Evolutionary conservation across 2,329 filamentous ascomycete species (phyloP).

Genomic region (Neopestalotiopsis rosae): DNA sequence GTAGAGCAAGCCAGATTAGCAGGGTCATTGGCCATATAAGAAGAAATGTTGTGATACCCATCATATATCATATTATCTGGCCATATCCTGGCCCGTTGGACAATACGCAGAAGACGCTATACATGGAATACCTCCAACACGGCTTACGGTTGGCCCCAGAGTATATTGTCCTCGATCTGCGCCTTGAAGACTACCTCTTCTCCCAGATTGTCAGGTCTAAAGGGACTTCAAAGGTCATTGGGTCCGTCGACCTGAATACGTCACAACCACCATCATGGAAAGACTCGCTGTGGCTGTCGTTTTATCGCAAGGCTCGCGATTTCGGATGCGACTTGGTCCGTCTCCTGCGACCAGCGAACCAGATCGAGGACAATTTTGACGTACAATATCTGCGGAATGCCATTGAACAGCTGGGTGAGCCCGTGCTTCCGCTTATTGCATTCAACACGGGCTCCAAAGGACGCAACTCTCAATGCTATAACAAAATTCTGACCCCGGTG

Average conservation of each 20-base stretch:
- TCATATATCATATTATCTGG: conserved; percentile 58
- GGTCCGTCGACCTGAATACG: conserved; percentile 51
- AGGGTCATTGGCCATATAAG: conserved; percentile 64
- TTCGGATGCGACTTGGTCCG: conserved; percentile 68
- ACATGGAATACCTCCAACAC: conserved; percentile 63
- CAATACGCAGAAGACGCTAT: conserved; percentile 39
- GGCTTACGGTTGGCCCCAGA: conserved; percentile 67
- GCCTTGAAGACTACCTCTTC: conserved; percentile 57
- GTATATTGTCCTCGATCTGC: conserved; percentile 66
- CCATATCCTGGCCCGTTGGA: conserved; percentile 31
- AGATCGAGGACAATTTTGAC: conserved; percentile 67
- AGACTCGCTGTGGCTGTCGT: conserved; percentile 56
- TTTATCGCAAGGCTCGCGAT: conserved; percentile 62
- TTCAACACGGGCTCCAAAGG: conserved; percentile 71
- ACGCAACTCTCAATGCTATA: conserved; percentile 69
- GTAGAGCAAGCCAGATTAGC: conserved; percentile 57
- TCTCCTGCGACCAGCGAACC: conserved; percentile 61
- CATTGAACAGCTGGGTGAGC: conserved; percentile 47
- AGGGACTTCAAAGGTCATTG: conserved; percentile 67
- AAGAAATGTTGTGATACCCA: conserved; percentile 64
- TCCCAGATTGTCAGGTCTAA: conserved; percentile 54
- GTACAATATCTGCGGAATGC: conserved; percentile 60
- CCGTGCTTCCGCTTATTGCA: conserved; percentile 60
- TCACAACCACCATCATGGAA: conserved; percentile 58
- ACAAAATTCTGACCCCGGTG: conserved; percentile 67